These are phyloP conservation scores for Coemansia sp. DNA, from an alignment of 192 early-diverging fungal genomes.

Conservation along the genomic window DNA sequence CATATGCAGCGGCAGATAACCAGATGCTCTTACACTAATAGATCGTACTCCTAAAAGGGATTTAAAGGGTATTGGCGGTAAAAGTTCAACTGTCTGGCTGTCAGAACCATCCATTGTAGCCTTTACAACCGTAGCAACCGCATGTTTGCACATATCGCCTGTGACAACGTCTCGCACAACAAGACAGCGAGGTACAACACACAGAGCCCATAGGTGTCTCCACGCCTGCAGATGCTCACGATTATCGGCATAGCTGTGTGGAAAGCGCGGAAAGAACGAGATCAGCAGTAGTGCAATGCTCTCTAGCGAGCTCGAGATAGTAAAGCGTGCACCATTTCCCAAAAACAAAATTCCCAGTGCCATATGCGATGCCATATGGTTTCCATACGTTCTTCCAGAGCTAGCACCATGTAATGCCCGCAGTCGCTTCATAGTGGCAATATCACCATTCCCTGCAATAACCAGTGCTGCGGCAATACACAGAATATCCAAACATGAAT, in stretches of 20 bases:
- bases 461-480: conserved; percentile 65
- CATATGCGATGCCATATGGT: conserved; percentile 51
- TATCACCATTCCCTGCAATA: conserved; percentile 78
- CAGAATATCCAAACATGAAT: conserved; percentile 69
- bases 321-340: conserved; percentile 48
- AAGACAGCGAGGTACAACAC: conserved; percentile 44
- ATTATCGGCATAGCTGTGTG: conserved; percentile 38
- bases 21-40: conserved; percentile 23
- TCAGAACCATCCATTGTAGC: background rate
- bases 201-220: conserved; percentile 51
- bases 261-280: conserved; percentile 46
- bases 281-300: conserved; percentile 41
- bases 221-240: conserved; percentile 51
- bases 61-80: conserved; percentile 24
- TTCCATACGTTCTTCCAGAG: conserved; percentile 32
- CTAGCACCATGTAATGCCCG: conserved; percentile 54
- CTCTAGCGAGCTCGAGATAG: conserved; percentile 23
- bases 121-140: conserved; percentile 10
- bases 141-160: conserved; percentile 29
- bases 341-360: conserved; percentile 46
- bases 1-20: conserved; percentile 27
- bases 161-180: conserved; percentile 31
- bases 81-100: background rate
- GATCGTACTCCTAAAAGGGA: conserved; percentile 6
- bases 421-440: conserved; percentile 61